These are phyloP conservation scores for Yarrowia yakushimensis DNA, from an alignment of 805 yeast species.

Conservation along the genomic window DNA sequence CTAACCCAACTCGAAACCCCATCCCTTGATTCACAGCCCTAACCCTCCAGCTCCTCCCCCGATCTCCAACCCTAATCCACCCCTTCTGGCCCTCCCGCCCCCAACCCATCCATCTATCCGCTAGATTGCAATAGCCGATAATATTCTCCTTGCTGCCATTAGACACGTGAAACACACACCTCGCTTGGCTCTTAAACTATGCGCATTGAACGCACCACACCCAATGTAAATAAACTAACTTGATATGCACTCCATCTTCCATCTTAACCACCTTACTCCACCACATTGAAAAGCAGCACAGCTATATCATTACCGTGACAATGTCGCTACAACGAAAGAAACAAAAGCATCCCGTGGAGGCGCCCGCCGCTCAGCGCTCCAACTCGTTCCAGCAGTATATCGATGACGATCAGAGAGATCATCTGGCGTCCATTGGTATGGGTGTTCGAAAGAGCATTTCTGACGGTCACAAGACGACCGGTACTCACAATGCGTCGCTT, in stretches of 20 bases:
- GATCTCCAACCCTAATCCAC: constrained; percentile 4
- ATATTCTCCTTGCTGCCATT: background rate
- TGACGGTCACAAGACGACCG: constrained; percentile 14
- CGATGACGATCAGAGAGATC: constrained; percentile 12
- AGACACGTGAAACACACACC: background rate
- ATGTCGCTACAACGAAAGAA: constrained; percentile 17
- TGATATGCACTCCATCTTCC: constrained; percentile 5
- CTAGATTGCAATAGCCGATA: too few relatives aligned
- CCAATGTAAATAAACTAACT: background rate
- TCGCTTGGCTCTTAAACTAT: background rate
- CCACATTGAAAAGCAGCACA: background rate
- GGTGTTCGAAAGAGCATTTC: constrained; percentile 3
- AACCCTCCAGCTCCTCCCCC: too few relatives aligned
- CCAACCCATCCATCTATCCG: too few relatives aligned
- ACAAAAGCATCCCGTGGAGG: constrained; percentile 4
- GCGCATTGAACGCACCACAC: background rate
- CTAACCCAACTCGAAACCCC: background rate
- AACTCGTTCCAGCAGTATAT: background rate
- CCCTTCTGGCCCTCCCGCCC: too few relatives aligned
- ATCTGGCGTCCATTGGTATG: constrained; percentile 8
- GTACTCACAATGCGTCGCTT: constrained; percentile 7
- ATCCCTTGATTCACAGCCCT: background rate
- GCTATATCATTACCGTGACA: background rate
- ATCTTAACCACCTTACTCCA: background rate
- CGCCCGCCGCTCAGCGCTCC: background rate